Percentiles rank a stretch among this genome's conserved stretches.
phyloP scores from a whole-genome alignment of 768 basidiomycete genomes.

The Rubroboletus pulcherrimus region DNA sequence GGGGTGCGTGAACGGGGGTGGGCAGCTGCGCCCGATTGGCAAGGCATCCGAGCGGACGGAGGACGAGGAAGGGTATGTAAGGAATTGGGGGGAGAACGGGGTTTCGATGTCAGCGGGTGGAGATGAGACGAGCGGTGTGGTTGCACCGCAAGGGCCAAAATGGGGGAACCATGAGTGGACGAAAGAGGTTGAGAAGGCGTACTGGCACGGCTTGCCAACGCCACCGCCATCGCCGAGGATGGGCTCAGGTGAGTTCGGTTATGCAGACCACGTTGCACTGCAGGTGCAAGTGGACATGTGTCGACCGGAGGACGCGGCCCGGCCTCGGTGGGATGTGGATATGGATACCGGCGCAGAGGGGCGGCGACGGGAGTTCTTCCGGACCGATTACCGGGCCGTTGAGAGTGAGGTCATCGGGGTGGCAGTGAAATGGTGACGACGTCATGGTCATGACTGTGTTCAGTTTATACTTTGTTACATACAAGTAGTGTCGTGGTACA shows the following conservation, averaged over 20 bases:
- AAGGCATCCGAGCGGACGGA: conserved; percentile 21
- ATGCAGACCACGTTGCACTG: conserved; percentile 37
- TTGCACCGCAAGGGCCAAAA: conserved; percentile 43
- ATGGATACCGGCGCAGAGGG: conserved; percentile 45
- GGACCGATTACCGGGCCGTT: conserved; percentile 82
- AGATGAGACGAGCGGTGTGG: not conserved
- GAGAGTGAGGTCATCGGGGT: conserved; percentile 80
- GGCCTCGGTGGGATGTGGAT: conserved; percentile 31
- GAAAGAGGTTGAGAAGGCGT: conserved; percentile 71
- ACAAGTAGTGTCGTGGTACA: conserved; percentile 17
- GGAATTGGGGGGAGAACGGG: conserved; percentile 60
- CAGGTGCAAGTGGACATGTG: conserved; percentile 43
- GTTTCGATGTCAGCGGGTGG: conserved; percentile 29
- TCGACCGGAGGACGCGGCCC: conserved; percentile 28
- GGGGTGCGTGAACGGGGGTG: conserved; percentile 97
- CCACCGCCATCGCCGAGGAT: conserved; percentile 42
- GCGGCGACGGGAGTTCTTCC: conserved; percentile 48
- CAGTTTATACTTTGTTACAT: conserved; percentile 9
- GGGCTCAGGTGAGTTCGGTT: conserved; percentile 4
- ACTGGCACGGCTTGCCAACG: conserved; percentile 60
- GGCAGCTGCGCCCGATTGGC: conserved; percentile 48
- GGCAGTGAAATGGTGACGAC: conserved; percentile 64
- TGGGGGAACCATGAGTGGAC: conserved; percentile 89
- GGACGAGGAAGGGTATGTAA: conserved; percentile 64
- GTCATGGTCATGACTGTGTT: conserved; percentile 6